Evolutionary conservation across 441 rosid genomes (phyloP).

Genomic region (Aleurites moluccanus): DNA sequence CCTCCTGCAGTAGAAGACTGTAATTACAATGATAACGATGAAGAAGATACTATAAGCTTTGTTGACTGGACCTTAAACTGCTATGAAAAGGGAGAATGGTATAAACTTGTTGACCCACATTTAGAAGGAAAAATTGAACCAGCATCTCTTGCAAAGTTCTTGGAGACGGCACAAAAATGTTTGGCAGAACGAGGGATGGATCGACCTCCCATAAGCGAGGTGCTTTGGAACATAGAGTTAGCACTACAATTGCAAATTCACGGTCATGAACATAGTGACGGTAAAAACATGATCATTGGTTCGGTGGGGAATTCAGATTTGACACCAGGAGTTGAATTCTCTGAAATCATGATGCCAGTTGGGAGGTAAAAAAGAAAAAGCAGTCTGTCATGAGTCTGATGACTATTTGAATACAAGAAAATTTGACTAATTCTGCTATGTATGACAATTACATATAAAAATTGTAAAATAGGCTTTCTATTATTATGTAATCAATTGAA

Average conservation of each 20-base stretch:
- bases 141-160: slow-evolving; percentile 32
- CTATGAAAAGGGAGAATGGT: slow-evolving; percentile 8
- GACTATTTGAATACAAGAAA: no score
- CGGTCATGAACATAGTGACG: neutral
- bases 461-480: no score
- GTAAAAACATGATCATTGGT: neutral
- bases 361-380: slow-evolving; percentile 4
- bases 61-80: slow-evolving; percentile 29
- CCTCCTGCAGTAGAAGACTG: neutral
- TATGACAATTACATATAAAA: no score
- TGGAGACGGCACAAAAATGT: slow-evolving; percentile 31
- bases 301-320: slow-evolving; percentile 18
- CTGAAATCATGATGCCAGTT: slow-evolving; percentile 23
- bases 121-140: slow-evolving; percentile 25
- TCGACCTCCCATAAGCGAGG: slow-evolving; percentile 37
- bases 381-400: no score
- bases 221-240: slow-evolving; percentile 33
- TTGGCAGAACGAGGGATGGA: slow-evolving; percentile 30
- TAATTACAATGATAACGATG: neutral
- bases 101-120: slow-evolving; percentile 28
- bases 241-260: slow-evolving; percentile 32
- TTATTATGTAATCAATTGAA: no score
- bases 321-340: slow-evolving; percentile 28
- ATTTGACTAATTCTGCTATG: no score
- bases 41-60: slow-evolving; percentile 20